Conservation (phyloP, 352 stramenopile genomes). For the Phytopythium ostracodes region DNA sequence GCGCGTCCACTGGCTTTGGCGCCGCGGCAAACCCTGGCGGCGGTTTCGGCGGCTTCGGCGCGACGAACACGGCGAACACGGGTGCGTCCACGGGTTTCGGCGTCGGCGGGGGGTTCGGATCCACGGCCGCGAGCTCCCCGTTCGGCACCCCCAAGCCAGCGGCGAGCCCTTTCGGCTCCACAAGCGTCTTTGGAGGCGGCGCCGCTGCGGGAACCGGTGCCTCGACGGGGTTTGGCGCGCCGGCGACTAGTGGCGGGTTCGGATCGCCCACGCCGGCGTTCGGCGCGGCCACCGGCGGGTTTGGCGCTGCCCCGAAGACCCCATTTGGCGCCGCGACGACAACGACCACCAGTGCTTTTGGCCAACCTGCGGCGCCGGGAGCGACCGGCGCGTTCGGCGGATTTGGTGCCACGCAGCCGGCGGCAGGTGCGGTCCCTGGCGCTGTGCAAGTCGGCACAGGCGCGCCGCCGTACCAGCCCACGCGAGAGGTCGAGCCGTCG, state of each 20-base stretch:
- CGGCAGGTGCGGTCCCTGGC: constrained; percentile 13
- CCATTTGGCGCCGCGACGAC: constrained; percentile 32
- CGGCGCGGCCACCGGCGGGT: constrained; percentile 25
- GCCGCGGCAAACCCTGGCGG: neutral
- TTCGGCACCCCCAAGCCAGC: constrained; percentile 20
- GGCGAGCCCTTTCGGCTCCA: constrained; percentile 61
- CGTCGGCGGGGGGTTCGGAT: constrained; percentile 34
- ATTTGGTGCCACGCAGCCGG: constrained; percentile 30
- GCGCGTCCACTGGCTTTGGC: constrained; percentile 16
- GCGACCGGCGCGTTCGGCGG: constrained; percentile 25
- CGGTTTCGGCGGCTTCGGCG: constrained; percentile 33
- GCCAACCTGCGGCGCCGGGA: constrained; percentile 25
- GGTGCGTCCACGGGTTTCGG: constrained; percentile 19
- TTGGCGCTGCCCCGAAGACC: constrained; percentile 43
- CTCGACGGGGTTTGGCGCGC: constrained; percentile 30
- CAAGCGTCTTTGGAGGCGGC: constrained; percentile 34
- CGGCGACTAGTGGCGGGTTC: constrained; percentile 27
- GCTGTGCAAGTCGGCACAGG: constrained; percentile 67
- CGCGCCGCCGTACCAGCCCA: constrained; percentile 60
- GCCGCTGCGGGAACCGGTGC: constrained; percentile 9
- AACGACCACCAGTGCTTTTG: constrained; percentile 42
- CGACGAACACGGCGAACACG: constrained; percentile 6
- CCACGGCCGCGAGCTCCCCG: constrained; percentile 10
- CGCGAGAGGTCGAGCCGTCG: constrained; percentile 55
- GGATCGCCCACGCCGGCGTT: constrained; percentile 36